These are phyloP conservation scores for Entelexis paramagnoliae DNA, from an alignment of 1,139 yeast species.

Conservation along the genomic window DNA sequence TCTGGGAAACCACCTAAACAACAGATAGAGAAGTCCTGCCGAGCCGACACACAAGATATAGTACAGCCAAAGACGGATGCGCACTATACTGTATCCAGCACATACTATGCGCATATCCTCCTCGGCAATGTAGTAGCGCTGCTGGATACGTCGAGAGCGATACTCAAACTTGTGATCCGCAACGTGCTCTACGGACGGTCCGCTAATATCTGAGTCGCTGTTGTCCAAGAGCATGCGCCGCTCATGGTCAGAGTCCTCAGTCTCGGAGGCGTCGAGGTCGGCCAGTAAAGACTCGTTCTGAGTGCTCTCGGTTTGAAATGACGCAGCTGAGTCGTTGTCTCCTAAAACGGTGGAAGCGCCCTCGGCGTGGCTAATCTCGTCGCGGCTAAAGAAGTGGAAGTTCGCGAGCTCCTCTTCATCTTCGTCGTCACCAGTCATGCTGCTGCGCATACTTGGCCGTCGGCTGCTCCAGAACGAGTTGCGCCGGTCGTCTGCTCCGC, in stretches of 20 bases:
- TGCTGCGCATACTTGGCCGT: slow-evolving; percentile 14
- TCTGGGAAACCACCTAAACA: slow-evolving; percentile 78
- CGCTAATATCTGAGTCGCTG: slow-evolving; percentile 2
- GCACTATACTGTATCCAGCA: slow-evolving; percentile 68
- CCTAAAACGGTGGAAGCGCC: slow-evolving; percentile 73
- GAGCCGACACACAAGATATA: slow-evolving; percentile 48
- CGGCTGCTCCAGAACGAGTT: slow-evolving; percentile 12
- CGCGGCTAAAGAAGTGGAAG: slow-evolving; percentile 72
- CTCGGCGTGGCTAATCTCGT: slow-evolving; percentile 75
- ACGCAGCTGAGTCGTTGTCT: slow-evolving; percentile 32
- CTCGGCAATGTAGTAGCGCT: slow-evolving; percentile 84
- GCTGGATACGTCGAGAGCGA: slow-evolving; percentile 37
- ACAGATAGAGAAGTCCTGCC: slow-evolving; percentile 59
- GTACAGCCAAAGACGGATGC: slow-evolving; percentile 41
- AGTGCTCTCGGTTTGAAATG: background rate
- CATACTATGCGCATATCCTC: slow-evolving; percentile 90
- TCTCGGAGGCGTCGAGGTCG: slow-evolving; percentile 14
- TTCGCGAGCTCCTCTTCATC: slow-evolving; percentile 20
- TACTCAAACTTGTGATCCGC: slow-evolving; percentile 16
- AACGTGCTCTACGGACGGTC: background rate
- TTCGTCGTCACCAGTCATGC: slow-evolving; percentile 23
- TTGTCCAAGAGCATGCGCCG: slow-evolving; percentile 6
- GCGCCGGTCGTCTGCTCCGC: slow-evolving; percentile 6
- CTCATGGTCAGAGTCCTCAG: slow-evolving; percentile 30
- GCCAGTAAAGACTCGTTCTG: slow-evolving; percentile 34